phyloP scores from a whole-genome alignment of 257 asterid genomes.

The Gentiana macrophylla region DNA sequence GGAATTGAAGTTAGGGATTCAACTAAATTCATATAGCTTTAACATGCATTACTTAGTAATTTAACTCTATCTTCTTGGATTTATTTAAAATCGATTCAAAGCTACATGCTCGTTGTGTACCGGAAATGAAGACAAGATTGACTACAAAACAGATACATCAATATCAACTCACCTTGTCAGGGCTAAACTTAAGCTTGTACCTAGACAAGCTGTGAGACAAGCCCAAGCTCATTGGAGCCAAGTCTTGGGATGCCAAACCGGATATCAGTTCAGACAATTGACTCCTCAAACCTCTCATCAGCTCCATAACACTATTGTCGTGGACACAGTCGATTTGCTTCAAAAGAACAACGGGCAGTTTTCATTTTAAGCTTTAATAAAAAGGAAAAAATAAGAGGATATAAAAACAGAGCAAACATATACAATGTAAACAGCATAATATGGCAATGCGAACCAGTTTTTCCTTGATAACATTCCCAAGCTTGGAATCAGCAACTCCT shows the following conservation, averaged over 20 bases:
- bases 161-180: constrained; percentile 52
- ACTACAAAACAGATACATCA: background rate
- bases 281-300: constrained; percentile 89
- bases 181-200: constrained; percentile 81
- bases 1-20: no score
- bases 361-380: background rate
- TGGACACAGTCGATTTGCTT: constrained; percentile 90
- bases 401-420: background rate
- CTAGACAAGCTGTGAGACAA: constrained; percentile 83
- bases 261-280: constrained; percentile 73
- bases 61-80: no score
- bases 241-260: constrained; percentile 72
- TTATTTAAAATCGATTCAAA: no score
- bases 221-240: constrained; percentile 94
- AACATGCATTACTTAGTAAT: no score
- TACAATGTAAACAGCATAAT: background rate
- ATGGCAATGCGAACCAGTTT: constrained; percentile 65
- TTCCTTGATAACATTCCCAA: constrained; percentile 74
- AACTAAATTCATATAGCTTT: no score
- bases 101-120: no score
- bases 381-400: background rate
- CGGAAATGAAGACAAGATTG: no score
- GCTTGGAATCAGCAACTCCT: constrained; percentile 81
- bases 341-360: background rate
- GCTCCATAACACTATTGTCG: constrained; percentile 70